A percentile compares a stretch with the other conserved stretches of the same genome.
These are phyloP conservation scores for Leersia perrieri DNA, from an alignment of 176 grass and related monocot species.

Conservation along the genomic window DNA sequence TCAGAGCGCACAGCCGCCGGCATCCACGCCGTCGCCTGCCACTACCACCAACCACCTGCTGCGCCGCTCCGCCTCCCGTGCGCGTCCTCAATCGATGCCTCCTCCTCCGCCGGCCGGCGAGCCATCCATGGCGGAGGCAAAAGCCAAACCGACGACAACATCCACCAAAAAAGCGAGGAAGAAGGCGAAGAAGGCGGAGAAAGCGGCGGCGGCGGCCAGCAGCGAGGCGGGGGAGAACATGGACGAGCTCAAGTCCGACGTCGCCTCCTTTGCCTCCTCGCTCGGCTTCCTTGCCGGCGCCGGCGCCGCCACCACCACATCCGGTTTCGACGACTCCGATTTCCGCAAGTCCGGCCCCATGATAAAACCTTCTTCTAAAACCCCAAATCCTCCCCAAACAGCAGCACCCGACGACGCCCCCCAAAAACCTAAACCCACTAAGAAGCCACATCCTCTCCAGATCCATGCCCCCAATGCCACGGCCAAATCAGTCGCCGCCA, in stretches of 20 bases:
- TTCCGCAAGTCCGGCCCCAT: conserved; percentile 70
- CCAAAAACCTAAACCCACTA: conserved; percentile 25
- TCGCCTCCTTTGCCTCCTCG: conserved; percentile 81
- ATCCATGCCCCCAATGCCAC: neutral
- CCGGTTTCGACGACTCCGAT: conserved; percentile 87
- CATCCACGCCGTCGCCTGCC: too few relatives aligned
- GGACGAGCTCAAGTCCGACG: conserved; percentile 72
- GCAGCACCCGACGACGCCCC: neutral
- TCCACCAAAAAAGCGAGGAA: conserved; percentile 25
- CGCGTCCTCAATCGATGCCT: too few relatives aligned
- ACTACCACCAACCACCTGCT: too few relatives aligned
- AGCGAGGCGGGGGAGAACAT: conserved; percentile 38
- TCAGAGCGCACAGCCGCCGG: too few relatives aligned
- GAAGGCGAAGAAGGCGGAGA: too few relatives aligned
- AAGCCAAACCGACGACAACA: neutral
- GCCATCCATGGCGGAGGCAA: neutral
- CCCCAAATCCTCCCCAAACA: conserved; percentile 2
- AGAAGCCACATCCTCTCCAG: conserved; percentile 64
- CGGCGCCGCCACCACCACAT: conserved; percentile 34
- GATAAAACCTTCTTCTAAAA: conserved; percentile 46
- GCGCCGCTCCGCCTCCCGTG: too few relatives aligned
- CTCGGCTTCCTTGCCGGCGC: conserved; percentile 53
- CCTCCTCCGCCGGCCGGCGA: too few relatives aligned
- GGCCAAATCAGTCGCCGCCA: neutral
- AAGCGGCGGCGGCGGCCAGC: conserved; percentile 7